Base-by-base conservation (phyloP, 306 rosid species). In the Argentina anserina region DNA sequence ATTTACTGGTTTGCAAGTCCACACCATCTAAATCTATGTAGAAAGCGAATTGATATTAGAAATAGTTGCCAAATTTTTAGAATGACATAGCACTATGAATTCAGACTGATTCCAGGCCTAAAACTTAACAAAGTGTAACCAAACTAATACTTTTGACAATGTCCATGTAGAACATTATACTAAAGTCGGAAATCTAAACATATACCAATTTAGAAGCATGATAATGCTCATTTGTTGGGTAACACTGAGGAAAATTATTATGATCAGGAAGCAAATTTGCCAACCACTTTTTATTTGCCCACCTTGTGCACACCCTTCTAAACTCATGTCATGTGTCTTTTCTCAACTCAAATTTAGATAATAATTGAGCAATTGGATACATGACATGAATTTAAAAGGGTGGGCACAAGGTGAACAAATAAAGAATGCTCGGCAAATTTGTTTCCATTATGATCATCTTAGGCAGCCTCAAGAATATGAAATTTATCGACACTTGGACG, bases 1-100 rank as follows among this genome's bases (percentile, higher is more conserved):
- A 84, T 11, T 3, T 66, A 50, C 76, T 76, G 10, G 85, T 81
- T 67, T 77, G 73, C 66, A 77, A 15, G 73, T 73, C 76, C 40
- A 73, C 59, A 11, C 65, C 76, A 52, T 29, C 77, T 53, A 81
- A 50, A 21, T 81, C 85, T 81, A 59, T n/a, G 26, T 21, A 31
- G 18, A 23, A 76, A 66, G 34, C 13, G 20, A 71, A 71, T 26
- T 47, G 4, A 28, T 39, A 3, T 39, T 10, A 63, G 3, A 60
- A 37, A 6, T 36, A 36, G 15, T 70, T 58, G 3, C n/a, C 0
- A n/a, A 69, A 21, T 1, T 12, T 65, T 23, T 3, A 40, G n/a
- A 65, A 23, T 40, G 0, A 65, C 7, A 14, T 23, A 3, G 11
- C n/a, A 40, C 4, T 64, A 10, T 65, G 25, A 62, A 1, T 9